Percentiles rank a stretch among this genome's conserved stretches.
These are phyloP conservation scores for Cephalotrichum gorgonifer DNA, from an alignment of 2,329 filamentous ascomycete genomes.

Conservation along the genomic window DNA sequence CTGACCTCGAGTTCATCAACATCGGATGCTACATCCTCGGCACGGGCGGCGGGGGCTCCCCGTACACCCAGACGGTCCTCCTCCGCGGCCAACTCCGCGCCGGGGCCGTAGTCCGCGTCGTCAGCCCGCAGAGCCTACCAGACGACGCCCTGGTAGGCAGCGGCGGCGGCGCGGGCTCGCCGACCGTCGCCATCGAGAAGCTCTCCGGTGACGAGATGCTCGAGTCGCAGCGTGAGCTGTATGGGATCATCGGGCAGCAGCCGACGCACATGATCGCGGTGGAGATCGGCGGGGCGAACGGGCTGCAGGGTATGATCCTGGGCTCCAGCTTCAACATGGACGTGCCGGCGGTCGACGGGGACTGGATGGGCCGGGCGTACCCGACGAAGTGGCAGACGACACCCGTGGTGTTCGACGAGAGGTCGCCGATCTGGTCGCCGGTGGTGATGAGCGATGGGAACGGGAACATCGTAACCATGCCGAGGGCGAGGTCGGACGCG, in stretches of 20 bases:
- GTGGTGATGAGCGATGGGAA: slow-evolving; percentile 40
- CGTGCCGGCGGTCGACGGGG: slow-evolving; percentile 39
- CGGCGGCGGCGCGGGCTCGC: slow-evolving; percentile 47
- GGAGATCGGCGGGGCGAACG: slow-evolving; percentile 59
- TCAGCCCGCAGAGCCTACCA: slow-evolving; percentile 37
- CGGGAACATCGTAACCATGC: slow-evolving; percentile 39
- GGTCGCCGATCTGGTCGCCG: slow-evolving; percentile 29
- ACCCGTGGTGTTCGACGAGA: slow-evolving; percentile 39
- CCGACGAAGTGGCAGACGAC: slow-evolving; percentile 46
- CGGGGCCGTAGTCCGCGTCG: slow-evolving; percentile 39
- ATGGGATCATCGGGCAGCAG: slow-evolving; percentile 32
- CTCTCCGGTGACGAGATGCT: slow-evolving; percentile 45
- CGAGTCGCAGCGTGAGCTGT: slow-evolving; percentile 40
- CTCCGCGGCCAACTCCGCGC: slow-evolving; percentile 38
- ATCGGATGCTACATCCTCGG: slow-evolving; percentile 52
- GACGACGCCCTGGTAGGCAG: slow-evolving; percentile 42
- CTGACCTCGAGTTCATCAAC: slow-evolving; percentile 45
- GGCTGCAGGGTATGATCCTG: slow-evolving; percentile 46
- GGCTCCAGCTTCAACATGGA: slow-evolving; percentile 42
- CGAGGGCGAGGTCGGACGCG: slow-evolving; percentile 31
- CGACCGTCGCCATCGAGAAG: slow-evolving; percentile 51
- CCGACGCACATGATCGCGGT: slow-evolving; percentile 47
- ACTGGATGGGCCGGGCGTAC: slow-evolving; percentile 48
- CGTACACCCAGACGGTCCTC: slow-evolving; percentile 39
- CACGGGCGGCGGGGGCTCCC: slow-evolving; percentile 48